Conservation (phyloP, 177 flowering plant genomes). For the Vitis hybrid region DNA sequence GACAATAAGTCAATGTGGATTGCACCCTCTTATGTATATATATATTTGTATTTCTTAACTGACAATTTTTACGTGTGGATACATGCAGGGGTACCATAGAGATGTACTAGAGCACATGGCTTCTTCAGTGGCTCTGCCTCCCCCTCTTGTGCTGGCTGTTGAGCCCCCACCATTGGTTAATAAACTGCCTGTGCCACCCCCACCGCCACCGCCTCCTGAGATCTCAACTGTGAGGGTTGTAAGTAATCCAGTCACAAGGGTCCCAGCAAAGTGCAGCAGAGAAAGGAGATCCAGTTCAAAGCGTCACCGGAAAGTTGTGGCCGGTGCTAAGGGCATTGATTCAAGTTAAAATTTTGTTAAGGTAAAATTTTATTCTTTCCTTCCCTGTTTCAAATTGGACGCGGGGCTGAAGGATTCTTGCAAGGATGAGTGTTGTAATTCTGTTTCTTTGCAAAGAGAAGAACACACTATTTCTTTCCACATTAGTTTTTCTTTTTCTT, state of each 20-base stretch:
- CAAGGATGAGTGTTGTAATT: conserved; percentile 23
- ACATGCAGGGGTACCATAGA: conserved; percentile 59
- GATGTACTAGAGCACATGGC: conserved; percentile 42
- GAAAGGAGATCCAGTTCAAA: conserved; percentile 38
- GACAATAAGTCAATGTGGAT: no score
- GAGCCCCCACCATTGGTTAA: conserved; percentile 28
- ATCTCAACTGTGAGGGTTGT: conserved; percentile 8
- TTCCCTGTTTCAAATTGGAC: conserved; percentile 12
- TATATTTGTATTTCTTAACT: background rate
- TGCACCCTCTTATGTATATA: background rate
- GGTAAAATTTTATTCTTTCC: conserved; percentile 13
- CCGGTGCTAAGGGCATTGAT: conserved; percentile 26
- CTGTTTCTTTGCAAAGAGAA: conserved; percentile 6
- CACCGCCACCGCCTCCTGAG: conserved; percentile 12
- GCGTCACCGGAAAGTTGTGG: conserved; percentile 54
- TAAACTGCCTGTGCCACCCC: conserved; percentile 15
- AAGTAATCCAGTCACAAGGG: conserved; percentile 19
- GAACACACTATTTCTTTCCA: no score
- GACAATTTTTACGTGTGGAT: background rate
- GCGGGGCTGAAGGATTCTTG: conserved; percentile 16
- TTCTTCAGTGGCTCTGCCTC: conserved; percentile 22
- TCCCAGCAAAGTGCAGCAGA: conserved; percentile 36
- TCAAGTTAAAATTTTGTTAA: conserved; percentile 21
- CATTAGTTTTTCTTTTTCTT: background rate
- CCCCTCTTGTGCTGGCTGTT: background rate